Percentiles rank a stretch among this genome's conserved stretches.
Conservation (phyloP, 768 basidiomycete genomes). For the Suillus discolor region DNA sequence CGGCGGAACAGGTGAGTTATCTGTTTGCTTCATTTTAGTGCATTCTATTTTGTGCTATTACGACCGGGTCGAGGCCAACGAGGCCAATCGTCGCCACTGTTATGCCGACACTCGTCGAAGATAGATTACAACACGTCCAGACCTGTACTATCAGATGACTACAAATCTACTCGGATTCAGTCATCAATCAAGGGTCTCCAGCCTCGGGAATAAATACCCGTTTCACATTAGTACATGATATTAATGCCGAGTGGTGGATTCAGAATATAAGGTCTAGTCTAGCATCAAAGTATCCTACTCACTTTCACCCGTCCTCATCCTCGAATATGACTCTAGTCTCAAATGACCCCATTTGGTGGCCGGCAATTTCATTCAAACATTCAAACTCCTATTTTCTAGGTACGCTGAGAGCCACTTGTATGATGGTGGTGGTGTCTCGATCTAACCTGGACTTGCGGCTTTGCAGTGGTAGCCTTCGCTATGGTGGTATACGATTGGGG, state of each 20-base stretch:
- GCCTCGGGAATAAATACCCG: neutral
- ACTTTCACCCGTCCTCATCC: neutral
- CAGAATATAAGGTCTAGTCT: neutral
- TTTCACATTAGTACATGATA: neutral
- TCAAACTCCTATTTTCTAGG: neutral
- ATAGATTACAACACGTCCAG: neutral
- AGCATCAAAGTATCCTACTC: neutral
- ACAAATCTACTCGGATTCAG: neutral
- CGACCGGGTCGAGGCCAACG: neutral
- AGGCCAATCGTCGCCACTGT: neutral
- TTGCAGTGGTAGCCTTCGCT: too few relatives aligned
- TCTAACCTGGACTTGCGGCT: too few relatives aligned
- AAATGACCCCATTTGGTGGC: neutral
- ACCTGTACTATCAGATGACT: neutral
- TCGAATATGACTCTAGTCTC: neutral
- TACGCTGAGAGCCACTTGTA: neutral
- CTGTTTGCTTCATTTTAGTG: neutral
- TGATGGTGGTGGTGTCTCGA: neutral
- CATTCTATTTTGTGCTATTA: neutral
- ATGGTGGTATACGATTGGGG: too few relatives aligned
- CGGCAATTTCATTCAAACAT: neutral
- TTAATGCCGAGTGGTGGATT: neutral
- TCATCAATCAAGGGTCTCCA: neutral
- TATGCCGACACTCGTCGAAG: neutral
- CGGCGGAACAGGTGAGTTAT: neutral